phyloP scores from a whole-genome alignment of 164 flowering plant species.

The Euptelea pleiosperma region DNA sequence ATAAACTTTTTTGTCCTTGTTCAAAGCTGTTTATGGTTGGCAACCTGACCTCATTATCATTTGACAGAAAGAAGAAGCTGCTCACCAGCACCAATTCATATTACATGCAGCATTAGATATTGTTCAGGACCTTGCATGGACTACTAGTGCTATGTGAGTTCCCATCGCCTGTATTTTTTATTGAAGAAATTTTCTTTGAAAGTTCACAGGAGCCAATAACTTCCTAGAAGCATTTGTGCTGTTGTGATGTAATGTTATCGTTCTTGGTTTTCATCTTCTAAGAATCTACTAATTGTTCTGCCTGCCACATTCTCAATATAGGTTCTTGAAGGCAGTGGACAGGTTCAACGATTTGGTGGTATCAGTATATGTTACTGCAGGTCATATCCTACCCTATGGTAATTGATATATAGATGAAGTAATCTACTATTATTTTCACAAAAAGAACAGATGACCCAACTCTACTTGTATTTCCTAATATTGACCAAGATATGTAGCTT shows the following conservation, averaged over 20 bases:
- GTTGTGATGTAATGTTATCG: not conserved
- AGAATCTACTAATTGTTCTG: not conserved
- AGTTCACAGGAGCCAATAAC: not conserved
- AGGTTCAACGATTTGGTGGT: slow-evolving; percentile 90
- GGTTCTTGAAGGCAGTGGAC: slow-evolving; percentile 90
- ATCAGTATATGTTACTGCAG: slow-evolving; percentile 93
- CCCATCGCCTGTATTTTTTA: not conserved
- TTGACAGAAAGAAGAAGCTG: slow-evolving; percentile 88
- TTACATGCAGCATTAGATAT: slow-evolving; percentile 90
- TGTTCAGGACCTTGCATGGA: slow-evolving; percentile 98
- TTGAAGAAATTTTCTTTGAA: slow-evolving; percentile 4
- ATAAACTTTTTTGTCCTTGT: not conserved
- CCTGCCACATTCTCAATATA: slow-evolving; percentile 26
- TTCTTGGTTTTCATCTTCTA: slow-evolving; percentile 1
- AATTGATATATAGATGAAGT: too few species aligned
- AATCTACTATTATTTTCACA: too few species aligned
- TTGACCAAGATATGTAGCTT: too few species aligned
- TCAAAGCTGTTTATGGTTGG: not conserved
- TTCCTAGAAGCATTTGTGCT: not conserved
- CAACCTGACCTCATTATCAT: slow-evolving; percentile 9
- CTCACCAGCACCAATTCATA: slow-evolving; percentile 94
- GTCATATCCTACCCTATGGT: slow-evolving; percentile 72
- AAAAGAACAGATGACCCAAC: too few species aligned
- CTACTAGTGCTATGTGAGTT: slow-evolving; percentile 91
- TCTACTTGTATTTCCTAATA: too few species aligned